A percentile compares a stretch with the other conserved stretches of the same genome.
Conservation (phyloP, 1,284 basidiomycete species). For the Hymenochaete sp. region DNA sequence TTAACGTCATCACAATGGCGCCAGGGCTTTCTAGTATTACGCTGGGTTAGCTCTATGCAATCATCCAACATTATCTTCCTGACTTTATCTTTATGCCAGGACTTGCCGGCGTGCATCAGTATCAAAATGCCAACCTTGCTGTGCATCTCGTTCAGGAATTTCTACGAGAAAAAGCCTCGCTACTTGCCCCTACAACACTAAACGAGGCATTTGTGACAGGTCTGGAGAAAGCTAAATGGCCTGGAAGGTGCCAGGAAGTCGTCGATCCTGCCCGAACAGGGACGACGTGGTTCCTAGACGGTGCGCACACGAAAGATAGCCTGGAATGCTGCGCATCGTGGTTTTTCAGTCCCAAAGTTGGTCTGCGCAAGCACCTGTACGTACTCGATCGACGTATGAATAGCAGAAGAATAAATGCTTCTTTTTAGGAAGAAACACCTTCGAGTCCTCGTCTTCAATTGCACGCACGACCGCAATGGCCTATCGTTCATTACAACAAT, state of each 20-base stretch:
- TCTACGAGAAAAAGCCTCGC: conserved; percentile 36
- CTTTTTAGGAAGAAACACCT: conserved; percentile 24
- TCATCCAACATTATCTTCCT: not conserved
- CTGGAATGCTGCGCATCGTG: conserved; percentile 82
- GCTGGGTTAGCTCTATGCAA: conserved; percentile 44
- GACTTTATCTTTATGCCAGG: conserved; percentile 35
- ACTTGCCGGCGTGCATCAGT: conserved; percentile 84
- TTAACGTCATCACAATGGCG: conserved; percentile 45
- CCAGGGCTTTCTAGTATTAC: conserved; percentile 44
- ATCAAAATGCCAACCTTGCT: conserved; percentile 86
- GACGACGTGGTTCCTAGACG: conserved; percentile 87
- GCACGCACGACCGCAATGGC: conserved; percentile 85
- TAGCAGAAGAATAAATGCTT: not conserved
- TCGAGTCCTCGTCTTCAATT: conserved; percentile 89
- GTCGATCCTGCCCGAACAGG: conserved; percentile 40
- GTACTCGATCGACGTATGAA: not conserved
- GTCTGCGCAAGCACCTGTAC: conserved; percentile 18
- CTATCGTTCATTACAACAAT: conserved; percentile 62
- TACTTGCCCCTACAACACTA: conserved; percentile 30
- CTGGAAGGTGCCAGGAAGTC: conserved; percentile 92
- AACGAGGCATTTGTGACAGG: conserved; percentile 51
- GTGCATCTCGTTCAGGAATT: conserved; percentile 69
- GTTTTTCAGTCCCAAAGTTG: conserved; percentile 57
- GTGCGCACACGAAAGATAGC: conserved; percentile 92
- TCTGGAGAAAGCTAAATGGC: conserved; percentile 76